Evolutionary conservation across 331 rosid genomes (phyloP).

Genomic region (Phaseolus coccineus): DNA sequence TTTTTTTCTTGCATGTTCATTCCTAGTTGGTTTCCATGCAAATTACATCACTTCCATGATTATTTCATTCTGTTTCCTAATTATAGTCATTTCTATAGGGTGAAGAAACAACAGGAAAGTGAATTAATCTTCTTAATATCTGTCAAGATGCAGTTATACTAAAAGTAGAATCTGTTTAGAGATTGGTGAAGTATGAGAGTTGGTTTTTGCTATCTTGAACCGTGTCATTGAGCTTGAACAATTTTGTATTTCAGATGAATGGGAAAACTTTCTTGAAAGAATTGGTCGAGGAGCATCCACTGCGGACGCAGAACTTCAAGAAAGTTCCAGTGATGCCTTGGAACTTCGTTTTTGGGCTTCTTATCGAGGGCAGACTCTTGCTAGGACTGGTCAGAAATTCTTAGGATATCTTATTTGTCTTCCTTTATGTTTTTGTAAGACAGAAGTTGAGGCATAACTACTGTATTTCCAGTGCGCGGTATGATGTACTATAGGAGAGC

Average conservation of each 20-base stretch:
- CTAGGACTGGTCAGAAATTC: constrained; percentile 80
- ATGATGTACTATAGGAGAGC: constrained; percentile 99
- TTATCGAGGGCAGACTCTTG: constrained; percentile 97
- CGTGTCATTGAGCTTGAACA: neutral
- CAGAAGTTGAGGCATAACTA: neutral
- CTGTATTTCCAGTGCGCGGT: constrained; percentile 73
- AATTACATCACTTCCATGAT: neutral
- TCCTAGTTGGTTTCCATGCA: neutral
- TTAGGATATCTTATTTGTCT: constrained; percentile 18
- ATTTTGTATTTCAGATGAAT: constrained; percentile 73
- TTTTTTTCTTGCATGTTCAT: constrained; percentile 4
- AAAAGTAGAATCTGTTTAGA: neutral
- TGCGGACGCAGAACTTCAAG: constrained; percentile 78
- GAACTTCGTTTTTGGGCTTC: constrained; percentile 99
- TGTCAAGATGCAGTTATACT: constrained; percentile 21
- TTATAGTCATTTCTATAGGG: neutral
- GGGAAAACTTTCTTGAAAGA: constrained; percentile 94
- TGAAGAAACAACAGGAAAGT: neutral
- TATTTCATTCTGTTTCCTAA: constrained; percentile 15
- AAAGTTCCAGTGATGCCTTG: constrained; percentile 73
- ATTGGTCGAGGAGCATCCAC: constrained; percentile 79
- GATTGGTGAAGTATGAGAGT: constrained; percentile 5
- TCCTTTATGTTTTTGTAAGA: neutral
- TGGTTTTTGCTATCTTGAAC: neutral
- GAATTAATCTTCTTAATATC: constrained; percentile 8